Base-by-base conservation (phyloP, 139 green algal genomes). In the Coelastrella sp. region DNA sequence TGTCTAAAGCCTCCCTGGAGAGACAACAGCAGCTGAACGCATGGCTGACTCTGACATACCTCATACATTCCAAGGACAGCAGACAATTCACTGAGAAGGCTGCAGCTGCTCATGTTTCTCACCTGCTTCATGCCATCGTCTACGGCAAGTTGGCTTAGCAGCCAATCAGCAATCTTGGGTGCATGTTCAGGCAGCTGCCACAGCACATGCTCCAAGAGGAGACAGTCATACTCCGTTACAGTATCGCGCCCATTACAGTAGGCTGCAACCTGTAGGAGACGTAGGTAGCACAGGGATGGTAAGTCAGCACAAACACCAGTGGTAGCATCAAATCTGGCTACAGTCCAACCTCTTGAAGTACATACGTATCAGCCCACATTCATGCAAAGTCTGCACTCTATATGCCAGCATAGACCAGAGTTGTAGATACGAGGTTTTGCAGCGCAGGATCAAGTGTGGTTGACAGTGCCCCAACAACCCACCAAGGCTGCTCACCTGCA, bases 141-240 rank as follows among this genome's bases (percentile, higher is more conserved):
- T 34, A 89, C 86, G 34, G 88, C 89, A 30, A 98, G 86, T 45
- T 94, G 89, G 17, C 71, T 74, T 50, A 98, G 83, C 72, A 98
- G 72, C 89, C 90, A 98, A 67, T 98, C 95, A 23, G 88, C 76
- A 30, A 98, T 95, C 71, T 90, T 90, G 27, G 93, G 87, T 5
- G 85, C 83, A 79, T 98, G 90, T 32, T 96, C 93, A 3, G 95
- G 93, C 57, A 85, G 85, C 87, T 96, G 89, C 94, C 96, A 97
- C 84, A 98, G 88, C 40, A 98, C 86, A 88, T 98, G 94, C 88
- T 96, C 91, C 83, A 98, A 90, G 89, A 98, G 92, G 79, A 98
- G 91, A 51, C 88, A 94, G 89, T 98, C 96, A 60, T 94, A 93
- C 84, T 94, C 83, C 4, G 80, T 93, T 21, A 98, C 93, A 4